Percentiles rank a stretch among this genome's conserved stretches.
phyloP scores from a whole-genome alignment of 208 protist species.

The Trypanosoma theileri region DNA sequence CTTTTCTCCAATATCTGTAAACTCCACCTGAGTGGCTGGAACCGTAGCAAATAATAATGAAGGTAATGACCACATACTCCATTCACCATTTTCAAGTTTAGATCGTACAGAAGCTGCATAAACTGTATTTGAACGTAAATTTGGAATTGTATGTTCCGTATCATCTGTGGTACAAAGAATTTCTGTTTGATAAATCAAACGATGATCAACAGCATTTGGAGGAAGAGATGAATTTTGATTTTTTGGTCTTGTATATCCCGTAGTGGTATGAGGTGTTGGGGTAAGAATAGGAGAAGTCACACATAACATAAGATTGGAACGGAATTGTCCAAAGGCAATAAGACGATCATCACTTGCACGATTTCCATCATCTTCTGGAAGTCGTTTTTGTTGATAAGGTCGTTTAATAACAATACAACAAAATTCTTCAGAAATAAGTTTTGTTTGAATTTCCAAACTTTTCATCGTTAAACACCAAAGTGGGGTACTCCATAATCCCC shows the following conservation, averaged over 20 bases:
- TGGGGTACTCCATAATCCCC: conserved; percentile 89
- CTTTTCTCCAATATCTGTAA: conserved; percentile 86
- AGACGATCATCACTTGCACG: conserved; percentile 60
- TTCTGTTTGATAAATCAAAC: conserved; percentile 88
- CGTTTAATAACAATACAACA: conserved; percentile 72
- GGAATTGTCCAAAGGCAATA: conserved; percentile 75
- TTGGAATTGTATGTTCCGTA: conserved; percentile 79
- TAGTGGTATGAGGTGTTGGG: conserved; percentile 58
- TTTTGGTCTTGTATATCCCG: conserved; percentile 37
- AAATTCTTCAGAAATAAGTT: conserved; percentile 91
- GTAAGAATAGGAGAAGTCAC: conserved; percentile 83
- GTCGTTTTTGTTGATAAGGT: conserved; percentile 66
- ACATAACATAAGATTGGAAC: conserved; percentile 85
- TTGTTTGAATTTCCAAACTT: conserved; percentile 78
- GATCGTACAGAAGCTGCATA: conserved; percentile 88
- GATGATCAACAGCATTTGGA: conserved; percentile 64
- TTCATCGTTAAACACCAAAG: conserved; percentile 92
- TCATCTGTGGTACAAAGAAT: conserved; percentile 52
- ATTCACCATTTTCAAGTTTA: conserved; percentile 81
- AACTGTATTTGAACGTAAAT: conserved; percentile 85
- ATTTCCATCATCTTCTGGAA: conserved; percentile 91
- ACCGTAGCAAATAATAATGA: conserved; percentile 84
- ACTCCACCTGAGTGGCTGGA: conserved; percentile 67
- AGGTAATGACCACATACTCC: conserved; percentile 87
- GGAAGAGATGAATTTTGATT: conserved; percentile 72